phyloP scores from a whole-genome alignment of 2,329 filamentous ascomycete genomes.

The Trichoderma pleuroti region DNA sequence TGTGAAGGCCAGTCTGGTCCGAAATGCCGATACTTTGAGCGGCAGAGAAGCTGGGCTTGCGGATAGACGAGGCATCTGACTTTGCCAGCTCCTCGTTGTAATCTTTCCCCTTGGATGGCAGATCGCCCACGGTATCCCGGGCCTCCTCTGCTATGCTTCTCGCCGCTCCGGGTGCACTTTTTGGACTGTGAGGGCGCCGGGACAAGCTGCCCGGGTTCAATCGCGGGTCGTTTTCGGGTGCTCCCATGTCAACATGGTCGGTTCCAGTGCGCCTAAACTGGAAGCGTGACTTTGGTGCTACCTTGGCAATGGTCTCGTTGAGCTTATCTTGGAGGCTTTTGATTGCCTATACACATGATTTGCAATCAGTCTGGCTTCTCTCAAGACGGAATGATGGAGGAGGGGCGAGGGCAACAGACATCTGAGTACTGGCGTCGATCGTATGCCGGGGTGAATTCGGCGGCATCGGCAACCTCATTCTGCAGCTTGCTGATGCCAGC shows the following conservation, averaged over 20 bases:
- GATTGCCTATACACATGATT: conserved; percentile 55
- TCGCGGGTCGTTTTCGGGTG: conserved; percentile 42
- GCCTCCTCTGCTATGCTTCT: conserved; percentile 21
- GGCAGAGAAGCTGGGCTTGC: conserved; percentile 62
- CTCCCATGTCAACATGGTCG: conserved; percentile 42
- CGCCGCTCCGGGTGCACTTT: conserved; percentile 19
- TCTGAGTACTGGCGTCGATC: conserved; percentile 84
- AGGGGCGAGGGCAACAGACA: conserved; percentile 40
- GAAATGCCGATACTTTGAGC: conserved; percentile 61
- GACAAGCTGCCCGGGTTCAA: conserved; percentile 36
- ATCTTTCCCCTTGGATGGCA: conserved; percentile 43
- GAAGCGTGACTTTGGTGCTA: conserved; percentile 76
- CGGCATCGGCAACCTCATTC: conserved; percentile 79
- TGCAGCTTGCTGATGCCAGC: conserved; percentile 76
- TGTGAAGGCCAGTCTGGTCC: conserved; percentile 65
- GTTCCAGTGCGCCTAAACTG: conserved; percentile 59
- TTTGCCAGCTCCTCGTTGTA: conserved; percentile 57
- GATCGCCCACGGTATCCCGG: conserved; percentile 37
- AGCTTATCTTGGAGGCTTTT: conserved; percentile 78
- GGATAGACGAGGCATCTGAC: conserved; percentile 39
- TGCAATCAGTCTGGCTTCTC: background rate
- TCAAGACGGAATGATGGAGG: background rate
- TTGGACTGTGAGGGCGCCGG: conserved; percentile 27
- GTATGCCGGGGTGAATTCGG: conserved; percentile 78
- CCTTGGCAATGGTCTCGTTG: conserved; percentile 62